Percentiles rank a stretch among this genome's conserved stretches.
These are phyloP conservation scores for Epichloe gansuensis DNA, from an alignment of 2,329 filamentous ascomycete species.

Conservation along the genomic window DNA sequence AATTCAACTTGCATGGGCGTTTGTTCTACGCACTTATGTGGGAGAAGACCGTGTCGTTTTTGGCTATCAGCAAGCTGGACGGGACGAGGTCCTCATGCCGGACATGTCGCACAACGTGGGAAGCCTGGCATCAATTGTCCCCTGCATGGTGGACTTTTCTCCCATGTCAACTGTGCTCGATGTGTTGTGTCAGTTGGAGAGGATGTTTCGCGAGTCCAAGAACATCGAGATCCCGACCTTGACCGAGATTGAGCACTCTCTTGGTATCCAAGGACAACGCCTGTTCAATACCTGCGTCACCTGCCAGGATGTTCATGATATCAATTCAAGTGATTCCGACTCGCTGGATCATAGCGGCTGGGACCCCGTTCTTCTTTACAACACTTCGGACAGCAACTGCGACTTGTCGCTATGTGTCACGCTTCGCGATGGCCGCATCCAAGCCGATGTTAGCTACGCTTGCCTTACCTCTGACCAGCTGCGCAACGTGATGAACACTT, in stretches of 20 bases:
- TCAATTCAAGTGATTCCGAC: constrained; percentile 8
- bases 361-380: constrained; percentile 7
- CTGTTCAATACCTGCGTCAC: constrained; percentile 40
- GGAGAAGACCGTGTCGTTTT: constrained; percentile 41
- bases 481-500: constrained; percentile 35
- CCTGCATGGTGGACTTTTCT: constrained; percentile 22
- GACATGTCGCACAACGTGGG: constrained; percentile 31
- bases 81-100: constrained; percentile 28
- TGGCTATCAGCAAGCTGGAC: constrained; percentile 34
- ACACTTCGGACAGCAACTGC: constrained; percentile 21
- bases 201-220: constrained; percentile 10
- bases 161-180: constrained; percentile 19
- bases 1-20: constrained; percentile 46
- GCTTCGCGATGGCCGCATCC: constrained; percentile 28
- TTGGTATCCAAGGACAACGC: constrained; percentile 27
- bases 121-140: constrained; percentile 29
- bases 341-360: constrained; percentile 6
- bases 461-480: constrained; percentile 31
- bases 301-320: constrained; percentile 27
- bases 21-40: constrained; percentile 42
- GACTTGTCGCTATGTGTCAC: constrained; percentile 33
- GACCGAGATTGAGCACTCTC: constrained; percentile 32
- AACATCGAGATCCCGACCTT: constrained; percentile 33
- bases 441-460: constrained; percentile 31
- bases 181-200: constrained; percentile 20